Base-by-base conservation (phyloP, 164 flowering plant species). In the Umbellularia californica region DNA sequence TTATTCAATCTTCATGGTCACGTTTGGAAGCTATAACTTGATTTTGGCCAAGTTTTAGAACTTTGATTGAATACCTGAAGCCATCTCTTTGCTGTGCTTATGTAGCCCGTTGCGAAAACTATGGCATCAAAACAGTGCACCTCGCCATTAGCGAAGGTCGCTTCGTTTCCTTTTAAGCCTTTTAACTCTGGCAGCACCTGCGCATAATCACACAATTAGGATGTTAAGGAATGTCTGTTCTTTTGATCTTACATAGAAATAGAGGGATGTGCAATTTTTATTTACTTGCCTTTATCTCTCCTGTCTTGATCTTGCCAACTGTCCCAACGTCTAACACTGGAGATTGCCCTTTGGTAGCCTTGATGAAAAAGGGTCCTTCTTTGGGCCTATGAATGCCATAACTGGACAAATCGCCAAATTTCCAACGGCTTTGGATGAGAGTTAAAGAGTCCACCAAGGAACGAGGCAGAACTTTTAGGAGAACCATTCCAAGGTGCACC, bases 251-350 rank as follows among this genome's bases (percentile, higher is more conserved):
- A 41, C 1, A 41, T 7, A 41, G 1, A 35, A 35, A 35, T 41
- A 41, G 11, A 41, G 47, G 47, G n/a, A 55, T 17, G 17, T 3
- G 20, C 60, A 55, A 55, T 55, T 55, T 55, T 15, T 0, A 22
- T 50, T 5, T 12, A 23, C 19, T 17, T 13, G 83, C 89, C 85
- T 80, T 81, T 50, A 86, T 84, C 62, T 86, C 73, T 2, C 84
- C 78, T 14, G 85, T 76, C 62, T 79, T 78, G 66, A 87, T 85
- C 70, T 81, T 85, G 28, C 55, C 2, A 2, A 51, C 3, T 11
- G 87, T 83, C 14, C 89, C 89, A 14, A 82, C 82, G 60, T 87
- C 87, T 20, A 85, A 20, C 9, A 85, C 76, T 0, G 89, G 86
- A 58, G 72, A 79, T 13, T 77, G 79, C 0, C 89, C 87, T 6